phyloP scores from a whole-genome alignment of 169 alveolate genomes.

The Cryptosporidium canis region DNA sequence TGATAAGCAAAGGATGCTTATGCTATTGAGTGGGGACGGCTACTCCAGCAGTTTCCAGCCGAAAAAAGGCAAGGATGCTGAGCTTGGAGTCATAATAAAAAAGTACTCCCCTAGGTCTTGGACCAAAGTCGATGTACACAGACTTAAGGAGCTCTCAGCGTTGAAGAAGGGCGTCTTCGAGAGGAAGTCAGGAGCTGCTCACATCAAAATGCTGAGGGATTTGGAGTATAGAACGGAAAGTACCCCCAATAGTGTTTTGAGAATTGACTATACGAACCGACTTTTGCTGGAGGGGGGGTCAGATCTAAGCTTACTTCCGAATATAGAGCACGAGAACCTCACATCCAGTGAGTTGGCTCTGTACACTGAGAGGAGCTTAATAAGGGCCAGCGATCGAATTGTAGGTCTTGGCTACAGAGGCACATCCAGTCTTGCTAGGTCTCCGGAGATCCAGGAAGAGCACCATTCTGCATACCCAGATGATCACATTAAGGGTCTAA shows the following conservation, averaged over 20 bases:
- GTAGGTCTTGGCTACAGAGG: background rate
- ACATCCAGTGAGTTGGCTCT: constrained; percentile 27
- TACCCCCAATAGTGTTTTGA: background rate
- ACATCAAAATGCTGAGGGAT: background rate
- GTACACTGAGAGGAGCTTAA: constrained; percentile 37
- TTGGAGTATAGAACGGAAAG: background rate
- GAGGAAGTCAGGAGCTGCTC: background rate
- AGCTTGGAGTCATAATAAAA: background rate
- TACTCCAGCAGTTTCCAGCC: background rate
- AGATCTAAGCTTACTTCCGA: background rate
- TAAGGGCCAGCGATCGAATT: background rate
- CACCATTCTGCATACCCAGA: background rate
- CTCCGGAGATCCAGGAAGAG: background rate
- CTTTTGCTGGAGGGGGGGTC: constrained; percentile 3
- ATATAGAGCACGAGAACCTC: background rate
- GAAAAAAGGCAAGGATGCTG: background rate
- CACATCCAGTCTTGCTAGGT: background rate
- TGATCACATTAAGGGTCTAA: constrained; percentile 12
- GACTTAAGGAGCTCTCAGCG: constrained; percentile 2
- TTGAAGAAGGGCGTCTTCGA: background rate
- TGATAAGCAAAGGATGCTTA: constrained; percentile 11
- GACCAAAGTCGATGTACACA: constrained; percentile 5
- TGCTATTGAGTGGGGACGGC: background rate
- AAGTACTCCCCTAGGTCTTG: constrained; percentile 35
- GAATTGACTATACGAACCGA: constrained; percentile 21